Evolutionary conservation across 768 basidiomycete species (phyloP).

Genomic region (Termitomyces sp.): DNA sequence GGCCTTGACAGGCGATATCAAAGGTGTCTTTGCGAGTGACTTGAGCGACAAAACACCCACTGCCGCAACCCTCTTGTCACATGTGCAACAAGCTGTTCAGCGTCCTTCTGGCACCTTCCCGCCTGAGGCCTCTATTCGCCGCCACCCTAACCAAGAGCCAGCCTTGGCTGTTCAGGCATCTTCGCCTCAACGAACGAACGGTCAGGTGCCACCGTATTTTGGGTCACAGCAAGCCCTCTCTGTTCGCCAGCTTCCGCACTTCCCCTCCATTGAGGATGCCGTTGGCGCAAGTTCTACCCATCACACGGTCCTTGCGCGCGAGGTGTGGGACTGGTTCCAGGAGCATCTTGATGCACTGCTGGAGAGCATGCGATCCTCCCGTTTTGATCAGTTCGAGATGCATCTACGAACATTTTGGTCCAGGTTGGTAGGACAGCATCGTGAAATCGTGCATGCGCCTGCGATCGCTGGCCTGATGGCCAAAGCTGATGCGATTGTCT

Average conservation of each 20-base stretch:
- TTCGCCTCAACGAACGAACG: conserved; percentile 43
- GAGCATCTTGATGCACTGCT: conserved; percentile 83
- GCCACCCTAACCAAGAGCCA: conserved; percentile 59
- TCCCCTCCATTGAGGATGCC: conserved; percentile 85
- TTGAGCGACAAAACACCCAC: conserved; percentile 85
- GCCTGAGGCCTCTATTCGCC: conserved; percentile 70
- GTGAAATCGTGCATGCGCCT: conserved; percentile 87
- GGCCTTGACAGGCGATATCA: conserved; percentile 57
- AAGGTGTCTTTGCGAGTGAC: conserved; percentile 59
- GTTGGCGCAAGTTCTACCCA: conserved; percentile 68
- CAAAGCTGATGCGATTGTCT: conserved; percentile 84
- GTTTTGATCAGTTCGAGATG: conserved; percentile 89
- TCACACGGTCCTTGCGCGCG: conserved; percentile 77
- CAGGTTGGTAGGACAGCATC: conserved; percentile 62
- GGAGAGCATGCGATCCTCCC: conserved; percentile 69
- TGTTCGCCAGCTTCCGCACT: conserved; percentile 73
- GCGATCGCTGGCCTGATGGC: conserved; percentile 86
- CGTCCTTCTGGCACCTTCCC: conserved; percentile 58
- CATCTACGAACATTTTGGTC: conserved; percentile 85
- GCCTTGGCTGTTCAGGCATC: conserved; percentile 50
- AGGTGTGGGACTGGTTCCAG: conserved; percentile 91
- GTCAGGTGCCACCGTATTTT: conserved; percentile 39
- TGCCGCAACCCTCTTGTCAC: conserved; percentile 68
- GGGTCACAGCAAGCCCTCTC: conserved; percentile 49
- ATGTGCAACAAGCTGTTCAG: conserved; percentile 69